Base-by-base conservation (phyloP, 2,329 filamentous ascomycete species). In the Fusarium abutilonis region DNA sequence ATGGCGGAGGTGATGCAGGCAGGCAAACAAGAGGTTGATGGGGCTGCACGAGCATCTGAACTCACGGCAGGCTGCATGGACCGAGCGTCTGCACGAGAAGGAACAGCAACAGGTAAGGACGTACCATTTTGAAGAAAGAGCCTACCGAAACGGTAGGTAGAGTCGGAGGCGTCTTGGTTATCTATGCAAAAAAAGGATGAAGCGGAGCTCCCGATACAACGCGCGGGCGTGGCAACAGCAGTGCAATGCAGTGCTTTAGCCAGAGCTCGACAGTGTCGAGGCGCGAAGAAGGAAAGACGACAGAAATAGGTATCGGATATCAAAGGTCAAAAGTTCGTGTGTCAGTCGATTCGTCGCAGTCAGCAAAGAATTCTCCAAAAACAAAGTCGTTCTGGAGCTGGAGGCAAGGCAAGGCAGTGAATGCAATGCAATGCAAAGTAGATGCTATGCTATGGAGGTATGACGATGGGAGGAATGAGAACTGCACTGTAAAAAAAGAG, bases 101-200 rank as follows among this genome's bases (percentile, higher is more conserved):
- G 42, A 32, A 36, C 53, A 41, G 44, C 42, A 50, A 39, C 17
- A 38, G 51, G 23, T 36, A 34, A 36, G 50, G 44, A 66, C 67
- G 50, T 61, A 70, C 67, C 67, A 70, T 70, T 56, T 47, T 69
- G 57, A 60, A 47, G 45, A 58, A 45, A 44, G 44, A 57, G 56
- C 52, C 60, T 48, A 55, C 56, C 58, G 50, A 47, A 38, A 47
- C 52, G n/a, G n/a, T n/a, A n/a, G 60, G 52, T 39, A 51, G 51
- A 36, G 34, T 54, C 42, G 29, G 44, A 56, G 45, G 49, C 28
- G 41, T 41, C 36, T 40, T 36, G 54, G 31, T 13, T 32, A 10
- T 5, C 6, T 52, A 38, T 31, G 64, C 32, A 34, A 28, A 21
- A 44, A 52, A 32, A 19, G 23, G 19, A 15, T 40, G 41, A 52